Evolutionary conservation across 192 early-diverging fungal species (phyloP).

Genomic region (Coemansia furcata): DNA sequence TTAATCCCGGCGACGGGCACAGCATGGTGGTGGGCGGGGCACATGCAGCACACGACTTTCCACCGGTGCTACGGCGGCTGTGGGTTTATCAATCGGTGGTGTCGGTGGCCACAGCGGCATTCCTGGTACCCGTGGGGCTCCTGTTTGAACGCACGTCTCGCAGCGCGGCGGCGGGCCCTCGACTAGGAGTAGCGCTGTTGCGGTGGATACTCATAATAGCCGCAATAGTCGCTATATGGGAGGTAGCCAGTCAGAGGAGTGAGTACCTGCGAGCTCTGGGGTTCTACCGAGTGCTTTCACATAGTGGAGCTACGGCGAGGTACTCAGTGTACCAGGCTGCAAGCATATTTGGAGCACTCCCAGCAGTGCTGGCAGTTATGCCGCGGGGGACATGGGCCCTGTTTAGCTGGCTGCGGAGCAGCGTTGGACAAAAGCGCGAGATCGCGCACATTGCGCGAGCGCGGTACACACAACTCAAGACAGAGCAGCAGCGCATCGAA

Average conservation of each 20-base stretch:
- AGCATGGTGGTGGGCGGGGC: constrained; percentile 12
- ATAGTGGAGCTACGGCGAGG: constrained; percentile 31
- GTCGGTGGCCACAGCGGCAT: constrained; percentile 19
- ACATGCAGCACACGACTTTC: constrained; percentile 43
- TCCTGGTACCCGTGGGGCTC: constrained; percentile 32
- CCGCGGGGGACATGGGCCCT: constrained; percentile 50
- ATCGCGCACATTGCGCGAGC: constrained; percentile 15
- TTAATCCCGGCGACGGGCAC: constrained; percentile 23
- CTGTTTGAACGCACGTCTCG: constrained; percentile 42
- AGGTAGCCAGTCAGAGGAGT: constrained; percentile 17
- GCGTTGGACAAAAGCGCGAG: constrained; percentile 33
- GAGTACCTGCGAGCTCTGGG: constrained; percentile 21
- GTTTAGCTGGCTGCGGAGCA: constrained; percentile 41
- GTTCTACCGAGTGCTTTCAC: constrained; percentile 20
- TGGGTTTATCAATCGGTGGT: constrained; percentile 50
- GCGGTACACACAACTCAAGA: constrained; percentile 18
- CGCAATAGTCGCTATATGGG: constrained; percentile 16
- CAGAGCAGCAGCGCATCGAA: constrained; percentile 30
- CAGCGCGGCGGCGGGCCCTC: constrained; percentile 18
- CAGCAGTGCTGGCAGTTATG: constrained; percentile 30
- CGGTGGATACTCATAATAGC: constrained; percentile 21
- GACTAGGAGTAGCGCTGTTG: constrained; percentile 15
- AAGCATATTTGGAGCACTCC: constrained; percentile 35
- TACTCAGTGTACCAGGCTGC: constrained; percentile 35
- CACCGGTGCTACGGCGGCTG: constrained; percentile 42